Conservation (phyloP, 75 land plant genomes). For the Pinus taeda region DNA sequence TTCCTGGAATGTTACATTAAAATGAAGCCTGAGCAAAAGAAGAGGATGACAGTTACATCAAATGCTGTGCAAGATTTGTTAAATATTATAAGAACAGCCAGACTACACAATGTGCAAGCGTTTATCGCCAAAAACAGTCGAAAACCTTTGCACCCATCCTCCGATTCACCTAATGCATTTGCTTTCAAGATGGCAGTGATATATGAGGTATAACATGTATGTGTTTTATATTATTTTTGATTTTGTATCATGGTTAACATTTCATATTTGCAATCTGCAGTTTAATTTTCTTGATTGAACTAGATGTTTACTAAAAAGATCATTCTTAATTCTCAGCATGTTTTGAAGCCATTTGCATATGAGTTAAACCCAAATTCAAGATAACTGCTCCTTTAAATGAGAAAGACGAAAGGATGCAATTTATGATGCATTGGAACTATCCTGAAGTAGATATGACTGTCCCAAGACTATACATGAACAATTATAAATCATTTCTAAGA, state of each 20-base stretch:
- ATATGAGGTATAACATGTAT: conserved; percentile 11
- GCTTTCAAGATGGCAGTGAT: conserved; percentile 5
- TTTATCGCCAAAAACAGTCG: not conserved
- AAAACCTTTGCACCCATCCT: not conserved
- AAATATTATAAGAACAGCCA: not conserved
- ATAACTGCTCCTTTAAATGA: not conserved
- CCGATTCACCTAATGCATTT: not conserved
- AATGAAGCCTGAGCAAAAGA: conserved; percentile 1
- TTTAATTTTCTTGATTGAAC: not conserved
- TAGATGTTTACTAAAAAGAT: not conserved
- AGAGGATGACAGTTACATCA: not conserved
- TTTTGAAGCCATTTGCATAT: no score
- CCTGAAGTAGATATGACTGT: no score
- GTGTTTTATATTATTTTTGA: not conserved
- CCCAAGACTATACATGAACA: no score
- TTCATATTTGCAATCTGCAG: not conserved
- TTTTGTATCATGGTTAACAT: not conserved
- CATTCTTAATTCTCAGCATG: no score
- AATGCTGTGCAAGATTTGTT: not conserved
- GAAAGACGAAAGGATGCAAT: not conserved
- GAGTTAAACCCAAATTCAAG: not conserved
- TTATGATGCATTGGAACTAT: no score
- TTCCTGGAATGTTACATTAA: not conserved
- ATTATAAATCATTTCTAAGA: no score
- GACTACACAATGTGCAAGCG: not conserved